Conservation (phyloP, 805 yeast species). For the Candida methanosorbosa region DNA sequence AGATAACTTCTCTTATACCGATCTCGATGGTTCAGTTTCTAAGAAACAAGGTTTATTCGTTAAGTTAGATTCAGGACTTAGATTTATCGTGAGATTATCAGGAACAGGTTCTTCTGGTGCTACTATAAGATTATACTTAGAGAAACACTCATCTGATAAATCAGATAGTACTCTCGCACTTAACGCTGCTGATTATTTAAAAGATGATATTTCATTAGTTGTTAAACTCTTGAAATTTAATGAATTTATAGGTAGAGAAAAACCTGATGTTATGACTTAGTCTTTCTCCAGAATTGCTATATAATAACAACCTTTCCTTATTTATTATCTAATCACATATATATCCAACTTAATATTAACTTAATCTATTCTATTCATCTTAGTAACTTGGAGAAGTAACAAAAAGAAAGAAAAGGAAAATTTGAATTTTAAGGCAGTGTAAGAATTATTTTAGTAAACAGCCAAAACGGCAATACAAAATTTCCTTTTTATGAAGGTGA, state of each 20-base stretch:
- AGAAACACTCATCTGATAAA: slow-evolving; percentile 63
- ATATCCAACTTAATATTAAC: no score
- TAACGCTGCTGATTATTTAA: slow-evolving; percentile 62
- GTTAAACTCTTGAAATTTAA: slow-evolving; percentile 63
- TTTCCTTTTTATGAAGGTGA: no score
- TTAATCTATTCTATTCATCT: neutral
- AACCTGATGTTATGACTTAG: slow-evolving; percentile 84
- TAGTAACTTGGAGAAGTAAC: neutral
- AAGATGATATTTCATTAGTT: slow-evolving; percentile 51
- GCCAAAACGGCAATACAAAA: no score
- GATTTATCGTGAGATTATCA: slow-evolving; percentile 83
- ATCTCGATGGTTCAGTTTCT: slow-evolving; percentile 88
- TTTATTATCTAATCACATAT: no score
- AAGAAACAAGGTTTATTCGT: slow-evolving; percentile 81
- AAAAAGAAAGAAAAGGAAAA: neutral
- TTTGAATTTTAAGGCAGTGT: neutral
- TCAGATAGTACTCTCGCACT: slow-evolving; percentile 31
- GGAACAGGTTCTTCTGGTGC: slow-evolving; percentile 99
- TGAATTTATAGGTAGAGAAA: slow-evolving; percentile 67
- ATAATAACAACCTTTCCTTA: no score
- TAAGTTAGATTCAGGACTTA: slow-evolving; percentile 70
- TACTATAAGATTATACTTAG: slow-evolving; percentile 86
- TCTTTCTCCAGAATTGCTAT: no score
- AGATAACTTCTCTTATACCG: slow-evolving; percentile 88
- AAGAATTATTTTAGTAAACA: neutral